phyloP scores from a whole-genome alignment of 2,329 filamentous ascomycete species.

The Penicillium brevicompactum region DNA sequence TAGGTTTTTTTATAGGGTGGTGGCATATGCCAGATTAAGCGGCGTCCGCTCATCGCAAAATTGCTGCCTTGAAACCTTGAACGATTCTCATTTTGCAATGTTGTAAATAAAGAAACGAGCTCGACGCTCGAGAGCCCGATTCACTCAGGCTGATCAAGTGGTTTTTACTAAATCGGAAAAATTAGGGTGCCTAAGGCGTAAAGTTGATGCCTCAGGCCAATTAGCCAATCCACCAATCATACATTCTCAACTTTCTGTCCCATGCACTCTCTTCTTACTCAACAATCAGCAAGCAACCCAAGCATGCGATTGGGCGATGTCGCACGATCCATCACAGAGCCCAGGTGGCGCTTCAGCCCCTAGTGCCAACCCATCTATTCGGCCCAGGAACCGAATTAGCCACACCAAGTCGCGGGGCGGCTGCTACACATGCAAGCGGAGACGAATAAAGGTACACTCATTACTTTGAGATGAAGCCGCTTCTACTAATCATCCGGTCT shows the following conservation, averaged over 20 bases:
- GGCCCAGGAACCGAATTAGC: conserved; percentile 14
- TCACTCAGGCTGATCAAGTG: too few species aligned
- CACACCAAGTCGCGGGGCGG: conserved; percentile 30
- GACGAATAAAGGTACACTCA: conserved; percentile 26
- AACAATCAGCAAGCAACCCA: neutral
- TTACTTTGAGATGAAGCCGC: neutral
- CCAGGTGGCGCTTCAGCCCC: neutral
- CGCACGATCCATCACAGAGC: neutral
- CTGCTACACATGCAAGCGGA: conserved; percentile 26
- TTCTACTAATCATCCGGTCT: neutral
- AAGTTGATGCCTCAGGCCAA: too few species aligned
- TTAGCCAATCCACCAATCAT: too few species aligned
- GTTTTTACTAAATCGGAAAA: neutral
- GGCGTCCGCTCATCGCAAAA: too few species aligned
- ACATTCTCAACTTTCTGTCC: neutral
- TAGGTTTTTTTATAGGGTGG: too few species aligned
- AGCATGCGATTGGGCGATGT: neutral
- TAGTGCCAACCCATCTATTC: neutral
- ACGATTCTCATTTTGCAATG: neutral
- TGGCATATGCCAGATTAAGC: too few species aligned
- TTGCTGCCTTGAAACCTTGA: too few species aligned
- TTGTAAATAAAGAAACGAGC: too few species aligned
- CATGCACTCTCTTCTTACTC: neutral
- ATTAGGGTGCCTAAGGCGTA: neutral
- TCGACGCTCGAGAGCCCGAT: too few species aligned